Conservation (phyloP, 2,329 filamentous ascomycete genomes). For the Cordyceps fumosorosea region DNA sequence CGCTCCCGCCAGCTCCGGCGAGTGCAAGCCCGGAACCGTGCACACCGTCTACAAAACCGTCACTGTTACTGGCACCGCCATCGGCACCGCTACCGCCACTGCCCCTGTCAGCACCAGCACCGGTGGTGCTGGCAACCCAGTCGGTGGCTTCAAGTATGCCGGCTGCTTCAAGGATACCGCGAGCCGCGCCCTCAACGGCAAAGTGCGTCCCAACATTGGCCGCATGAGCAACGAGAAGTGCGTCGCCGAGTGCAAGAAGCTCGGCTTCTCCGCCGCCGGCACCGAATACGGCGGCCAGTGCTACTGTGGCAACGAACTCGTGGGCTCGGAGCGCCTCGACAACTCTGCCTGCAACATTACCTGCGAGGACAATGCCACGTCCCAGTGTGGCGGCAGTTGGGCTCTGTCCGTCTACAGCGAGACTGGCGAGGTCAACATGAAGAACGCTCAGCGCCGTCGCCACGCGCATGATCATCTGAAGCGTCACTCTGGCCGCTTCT, state of each 20-base stretch:
- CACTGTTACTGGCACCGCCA: conserved; percentile 32
- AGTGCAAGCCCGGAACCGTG: conserved; percentile 22
- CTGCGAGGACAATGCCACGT: conserved; percentile 41
- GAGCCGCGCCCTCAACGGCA: conserved; percentile 32
- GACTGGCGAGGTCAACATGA: conserved; percentile 25
- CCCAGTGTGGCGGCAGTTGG: conserved; percentile 45
- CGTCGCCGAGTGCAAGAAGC: conserved; percentile 39
- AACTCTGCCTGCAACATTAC: conserved; percentile 39
- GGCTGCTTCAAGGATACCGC: conserved; percentile 38
- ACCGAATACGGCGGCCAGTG: conserved; percentile 48
- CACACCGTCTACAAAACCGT: conserved; percentile 40
- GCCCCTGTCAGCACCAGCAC: conserved; percentile 11
- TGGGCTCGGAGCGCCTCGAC: conserved; percentile 33
- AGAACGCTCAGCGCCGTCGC: conserved; percentile 26
- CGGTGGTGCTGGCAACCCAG: conserved; percentile 10
- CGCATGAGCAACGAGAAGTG: conserved; percentile 39
- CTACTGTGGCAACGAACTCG: conserved; percentile 39
- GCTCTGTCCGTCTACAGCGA: conserved; percentile 39
- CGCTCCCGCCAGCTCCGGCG: conserved; percentile 14
- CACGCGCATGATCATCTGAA: conserved; percentile 31
- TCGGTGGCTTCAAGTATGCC: conserved; percentile 30
- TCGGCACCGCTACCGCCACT: conserved; percentile 1
- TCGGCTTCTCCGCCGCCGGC: conserved; percentile 39
- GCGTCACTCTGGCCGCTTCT: conserved; percentile 25
- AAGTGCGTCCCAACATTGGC: conserved; percentile 35